These are phyloP conservation scores for Cryptomeria japonica DNA, from an alignment of 75 land plant genomes.

Conservation along the genomic window DNA sequence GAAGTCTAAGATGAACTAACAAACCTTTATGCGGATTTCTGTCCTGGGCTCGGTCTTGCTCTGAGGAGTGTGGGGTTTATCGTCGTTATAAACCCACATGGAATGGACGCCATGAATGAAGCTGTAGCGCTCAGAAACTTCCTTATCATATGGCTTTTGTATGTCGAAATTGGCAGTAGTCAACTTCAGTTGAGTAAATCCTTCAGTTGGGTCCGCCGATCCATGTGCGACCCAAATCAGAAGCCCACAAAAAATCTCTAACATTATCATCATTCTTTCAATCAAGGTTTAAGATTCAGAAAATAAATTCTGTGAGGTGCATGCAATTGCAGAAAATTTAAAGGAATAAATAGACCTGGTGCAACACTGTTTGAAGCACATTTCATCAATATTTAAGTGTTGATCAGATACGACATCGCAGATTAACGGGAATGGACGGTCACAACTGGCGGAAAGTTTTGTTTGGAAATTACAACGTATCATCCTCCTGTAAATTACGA, in stretches of 20 bases:
- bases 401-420: no score
- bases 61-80: conserved; percentile 14
- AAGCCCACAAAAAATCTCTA: not conserved
- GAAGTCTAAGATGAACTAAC: not conserved
- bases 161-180: conserved; percentile 14
- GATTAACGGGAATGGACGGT: no score
- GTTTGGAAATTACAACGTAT: no score
- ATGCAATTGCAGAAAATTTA: no score
- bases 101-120: conserved; percentile 13
- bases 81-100: conserved; percentile 29
- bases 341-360: no score
- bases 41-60: conserved; percentile 31
- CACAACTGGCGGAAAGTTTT: no score
- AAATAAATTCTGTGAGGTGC: no score
- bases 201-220: conserved; percentile 25
- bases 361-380: no score
- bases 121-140: conserved; percentile 21
- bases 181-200: conserved; percentile 22
- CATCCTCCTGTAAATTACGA: no score
- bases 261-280: not conserved
- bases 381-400: no score
- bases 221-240: not conserved
- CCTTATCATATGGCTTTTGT: conserved; percentile 27
- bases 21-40: conserved; percentile 24
- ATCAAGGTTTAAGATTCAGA: no score